Base-by-base conservation (phyloP, 23 red algal genomes). In the Gracilaria gracilis region DNA sequence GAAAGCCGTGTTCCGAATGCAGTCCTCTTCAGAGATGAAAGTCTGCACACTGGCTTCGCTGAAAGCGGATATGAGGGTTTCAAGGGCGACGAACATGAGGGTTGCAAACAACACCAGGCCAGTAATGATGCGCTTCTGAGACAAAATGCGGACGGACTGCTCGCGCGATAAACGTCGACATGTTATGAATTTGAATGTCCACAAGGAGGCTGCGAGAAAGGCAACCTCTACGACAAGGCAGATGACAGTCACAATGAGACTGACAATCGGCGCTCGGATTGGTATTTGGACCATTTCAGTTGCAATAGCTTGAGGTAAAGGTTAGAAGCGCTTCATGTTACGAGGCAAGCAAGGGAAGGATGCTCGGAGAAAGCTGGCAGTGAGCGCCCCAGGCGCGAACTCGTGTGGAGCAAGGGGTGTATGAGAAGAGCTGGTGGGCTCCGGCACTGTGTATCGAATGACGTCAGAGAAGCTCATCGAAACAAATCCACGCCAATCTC, bases 81-180 rank as follows among this genome's bases (percentile, higher is more conserved):
- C 67, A 14, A 73, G 67, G 20, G 28, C 67, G 2, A 73, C n/a
- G 25, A 73, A 73, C 67, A 73, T 73, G 15, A 73, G 39, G 17
- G 39, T 73, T 14, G 67, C 67, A 73, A 73, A 27, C 4, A 73
- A 4, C 2, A 23, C 39, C 34, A 73, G 12, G n/a, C 4, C 34
- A 33, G 67, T 31, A 21, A 33, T 46, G 19, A 12, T 33, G 5
- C 67, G 67, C 28, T 73, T 73, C 35, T 73, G 67, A 38, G 39
- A 40, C 17, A 17, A 21, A 24, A 73, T 12, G 1, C 23, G 9
- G 25, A 73, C 17, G 15, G 34, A 40, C 2, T 73, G 67, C 17
- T 73, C 5, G 17, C 25, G 15, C 5, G 39, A 31, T 33, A 73
- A 46, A 46, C 67, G n/a, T 6, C 67, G 67, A 46, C 67, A 73